Conservation (phyloP, 179 eudicot species). For the Drosera spatulata region DNA sequence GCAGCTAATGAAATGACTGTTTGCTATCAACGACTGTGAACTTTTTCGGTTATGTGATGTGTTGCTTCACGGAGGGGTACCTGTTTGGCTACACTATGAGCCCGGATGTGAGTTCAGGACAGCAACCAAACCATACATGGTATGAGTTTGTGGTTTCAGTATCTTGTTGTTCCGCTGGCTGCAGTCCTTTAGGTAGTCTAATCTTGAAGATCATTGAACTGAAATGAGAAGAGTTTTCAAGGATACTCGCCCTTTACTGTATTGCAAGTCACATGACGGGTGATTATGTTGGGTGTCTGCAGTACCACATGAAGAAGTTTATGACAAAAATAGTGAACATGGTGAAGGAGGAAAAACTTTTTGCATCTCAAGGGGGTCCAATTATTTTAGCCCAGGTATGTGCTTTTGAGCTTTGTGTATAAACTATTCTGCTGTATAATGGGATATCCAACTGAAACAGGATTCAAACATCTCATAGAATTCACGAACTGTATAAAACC, state of each 20-base stretch:
- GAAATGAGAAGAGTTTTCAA: too few species aligned
- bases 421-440: too few species aligned
- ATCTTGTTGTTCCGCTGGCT: too few species aligned
- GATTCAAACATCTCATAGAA: too few species aligned
- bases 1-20: too few species aligned
- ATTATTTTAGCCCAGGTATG: slow-evolving; percentile 81
- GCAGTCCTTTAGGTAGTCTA: not conserved
- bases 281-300: too few species aligned
- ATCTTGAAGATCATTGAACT: too few species aligned
- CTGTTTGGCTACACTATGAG: slow-evolving; percentile 96
- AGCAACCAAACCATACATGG: slow-evolving; percentile 92
- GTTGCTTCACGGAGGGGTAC: slow-evolving; percentile 66
- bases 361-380: slow-evolving; percentile 98
- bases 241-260: too few species aligned
- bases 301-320: slow-evolving; percentile 95
- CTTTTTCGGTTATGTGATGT: slow-evolving; percentile 6
- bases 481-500: too few species aligned
- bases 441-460: too few species aligned
- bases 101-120: slow-evolving; percentile 91
- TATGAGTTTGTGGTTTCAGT: slow-evolving; percentile 4
- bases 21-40: not conserved
- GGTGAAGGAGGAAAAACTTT: slow-evolving; percentile 92
- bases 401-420: too few species aligned
- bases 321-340: slow-evolving; percentile 66
- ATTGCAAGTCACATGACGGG: too few species aligned